Evolutionary conservation across 208 protist genomes (phyloP), one percentile per base, ranked within the genome.

Genomic region (Lotmaria passim): DNA sequence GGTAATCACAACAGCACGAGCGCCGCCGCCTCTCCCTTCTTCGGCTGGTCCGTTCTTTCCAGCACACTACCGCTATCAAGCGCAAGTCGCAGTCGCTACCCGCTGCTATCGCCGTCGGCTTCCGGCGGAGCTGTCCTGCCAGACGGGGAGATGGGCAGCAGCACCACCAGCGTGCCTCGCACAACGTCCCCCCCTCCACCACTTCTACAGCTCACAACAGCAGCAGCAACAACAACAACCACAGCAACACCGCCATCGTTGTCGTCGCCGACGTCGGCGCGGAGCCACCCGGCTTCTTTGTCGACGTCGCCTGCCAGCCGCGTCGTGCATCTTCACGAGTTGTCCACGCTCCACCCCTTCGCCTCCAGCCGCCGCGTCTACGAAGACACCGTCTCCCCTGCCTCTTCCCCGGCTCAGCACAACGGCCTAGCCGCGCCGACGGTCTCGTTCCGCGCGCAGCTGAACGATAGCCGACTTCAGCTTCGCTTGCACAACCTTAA

Each of bases 21-120:
- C 56, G 23, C 12, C 56, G 38, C 56, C 3, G 38, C 56, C 24
- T 33, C 56, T 7, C 14, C 34, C 11, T 30, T 41, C 34, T 61
- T 34, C n/a, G 38, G 38, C 21, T 61, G 36, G 56, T 33, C 38
- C 10, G 56, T n/a, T n/a, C n/a, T 61, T 14, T 48, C 34, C 14
- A 7, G 38, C 1, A 30, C 15, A 1, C 36, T n/a, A n/a, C n/a
- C n/a, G n/a, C n/a, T n/a, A n/a, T n/a, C n/a, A n/a, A n/a, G n/a
- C n/a, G n/a, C n/a, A n/a, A 44, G 33, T 24, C 52, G 52, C 52
- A 58, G 33, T 19, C 47, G 47, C 24, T 30, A n/a, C n/a, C n/a
- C n/a, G n/a, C n/a, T n/a, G n/a, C n/a, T n/a, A n/a, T n/a, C n/a
- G n/a, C n/a, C n/a, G n/a, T n/a, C n/a, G n/a, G n/a, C n/a, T n/a